Conservation (phyloP, 371 early-diverging fungal genomes). For the Rhizopus stolonifer region DNA sequence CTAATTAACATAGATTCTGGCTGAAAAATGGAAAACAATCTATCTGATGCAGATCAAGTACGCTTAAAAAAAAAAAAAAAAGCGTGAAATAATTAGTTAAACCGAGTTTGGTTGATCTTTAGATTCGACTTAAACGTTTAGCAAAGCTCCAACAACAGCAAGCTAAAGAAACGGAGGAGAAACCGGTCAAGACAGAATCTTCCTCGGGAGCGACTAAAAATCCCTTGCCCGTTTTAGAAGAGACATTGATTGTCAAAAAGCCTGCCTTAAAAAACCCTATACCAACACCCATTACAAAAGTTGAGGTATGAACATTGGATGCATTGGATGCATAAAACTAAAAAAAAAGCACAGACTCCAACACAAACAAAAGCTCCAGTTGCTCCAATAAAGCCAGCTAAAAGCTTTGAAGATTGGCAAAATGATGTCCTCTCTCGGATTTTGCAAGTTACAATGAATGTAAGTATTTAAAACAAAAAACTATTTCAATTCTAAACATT, state of each 20-base stretch:
- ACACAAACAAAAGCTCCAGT: not conserved
- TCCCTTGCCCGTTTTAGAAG: slow-evolving; percentile 20
- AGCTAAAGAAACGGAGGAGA: slow-evolving; percentile 6
- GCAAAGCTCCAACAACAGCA: slow-evolving; percentile 60
- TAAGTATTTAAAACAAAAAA: slow-evolving; percentile 30
- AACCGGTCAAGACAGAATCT: slow-evolving; percentile 1
- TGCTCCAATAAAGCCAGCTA: slow-evolving; percentile 36
- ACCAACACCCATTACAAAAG: not conserved
- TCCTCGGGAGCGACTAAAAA: slow-evolving; percentile 9
- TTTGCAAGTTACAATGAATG: slow-evolving; percentile 81
- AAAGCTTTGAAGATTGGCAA: slow-evolving; percentile 85
- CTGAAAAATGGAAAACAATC: not conserved
- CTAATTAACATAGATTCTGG: too few relatives aligned
- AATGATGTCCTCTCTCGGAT: slow-evolving; percentile 78
- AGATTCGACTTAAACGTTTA: slow-evolving; percentile 74
- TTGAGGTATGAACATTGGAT: not conserved
- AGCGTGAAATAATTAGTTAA: not conserved
- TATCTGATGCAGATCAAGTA: slow-evolving; percentile 1
- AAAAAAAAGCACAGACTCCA: not conserved
- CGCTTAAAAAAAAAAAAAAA: not conserved
- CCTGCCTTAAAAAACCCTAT: slow-evolving; percentile 15
- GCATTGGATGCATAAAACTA: not conserved
- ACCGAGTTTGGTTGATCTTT: not conserved
- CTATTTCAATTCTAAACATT: not conserved
- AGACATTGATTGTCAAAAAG: slow-evolving; percentile 16